A percentile compares a stretch with the other conserved stretches of the same genome.
Evolutionary conservation across 2,329 filamentous ascomycete genomes (phyloP).

Genomic region (Stemphylium lycopersici): DNA sequence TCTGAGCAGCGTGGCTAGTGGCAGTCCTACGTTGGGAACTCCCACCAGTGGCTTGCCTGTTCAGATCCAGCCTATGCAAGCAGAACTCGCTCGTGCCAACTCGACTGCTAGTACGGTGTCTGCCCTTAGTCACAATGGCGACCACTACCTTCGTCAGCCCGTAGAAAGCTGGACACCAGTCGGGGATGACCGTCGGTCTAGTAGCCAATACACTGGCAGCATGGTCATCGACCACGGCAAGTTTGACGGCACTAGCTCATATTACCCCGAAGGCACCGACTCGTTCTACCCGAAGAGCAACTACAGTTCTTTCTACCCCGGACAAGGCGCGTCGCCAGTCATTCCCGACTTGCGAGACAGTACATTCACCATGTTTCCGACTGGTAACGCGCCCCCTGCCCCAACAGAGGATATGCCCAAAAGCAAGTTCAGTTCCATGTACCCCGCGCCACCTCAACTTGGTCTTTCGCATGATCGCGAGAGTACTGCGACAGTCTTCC

Average conservation of each 20-base stretch:
- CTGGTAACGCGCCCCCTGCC: slow-evolving; percentile 24
- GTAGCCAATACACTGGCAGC: slow-evolving; percentile 54
- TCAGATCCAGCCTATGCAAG: slow-evolving; percentile 45
- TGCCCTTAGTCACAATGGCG: slow-evolving; percentile 38
- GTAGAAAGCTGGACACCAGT: slow-evolving; percentile 48
- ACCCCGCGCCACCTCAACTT: slow-evolving; percentile 36
- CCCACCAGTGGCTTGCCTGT: slow-evolving; percentile 54
- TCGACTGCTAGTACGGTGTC: slow-evolving; percentile 46
- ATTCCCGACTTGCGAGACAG: slow-evolving; percentile 70
- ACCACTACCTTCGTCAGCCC: slow-evolving; percentile 38
- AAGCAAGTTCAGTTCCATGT: slow-evolving; percentile 38
- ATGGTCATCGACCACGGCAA: slow-evolving; percentile 49
- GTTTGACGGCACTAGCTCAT: slow-evolving; percentile 62
- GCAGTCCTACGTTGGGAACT: slow-evolving; percentile 72
- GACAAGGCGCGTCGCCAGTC: slow-evolving; percentile 51
- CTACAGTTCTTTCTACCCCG: slow-evolving; percentile 60
- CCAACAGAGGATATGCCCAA: slow-evolving; percentile 21
- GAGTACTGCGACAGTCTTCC: slow-evolving; percentile 53
- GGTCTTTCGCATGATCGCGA: slow-evolving; percentile 53
- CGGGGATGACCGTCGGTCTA: slow-evolving; percentile 45
- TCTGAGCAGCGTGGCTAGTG: slow-evolving; percentile 70
- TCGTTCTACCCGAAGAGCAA: slow-evolving; percentile 56
- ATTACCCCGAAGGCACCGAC: slow-evolving; percentile 42
- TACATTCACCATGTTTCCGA: slow-evolving; percentile 44
- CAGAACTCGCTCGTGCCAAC: slow-evolving; percentile 46